phyloP scores from a whole-genome alignment of 164 flowering plant genomes.

The Macadamia tetraphylla region DNA sequence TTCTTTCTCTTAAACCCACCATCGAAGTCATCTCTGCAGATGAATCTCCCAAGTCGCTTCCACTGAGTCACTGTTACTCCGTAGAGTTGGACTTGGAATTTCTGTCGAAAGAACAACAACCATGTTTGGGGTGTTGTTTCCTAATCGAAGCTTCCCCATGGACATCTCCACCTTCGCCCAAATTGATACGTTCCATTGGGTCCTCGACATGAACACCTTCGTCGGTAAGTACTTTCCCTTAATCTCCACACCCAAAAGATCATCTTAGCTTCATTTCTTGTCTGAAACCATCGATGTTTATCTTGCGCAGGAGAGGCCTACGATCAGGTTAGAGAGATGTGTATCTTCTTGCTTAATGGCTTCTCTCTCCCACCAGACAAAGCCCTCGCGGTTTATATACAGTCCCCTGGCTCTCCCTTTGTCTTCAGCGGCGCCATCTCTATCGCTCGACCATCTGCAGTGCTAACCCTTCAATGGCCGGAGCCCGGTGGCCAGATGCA shows the following conservation, averaged over 20 bases:
- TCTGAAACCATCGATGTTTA: background rate
- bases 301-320: slow-evolving; percentile 66
- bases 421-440: slow-evolving; percentile 83
- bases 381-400: slow-evolving; percentile 89
- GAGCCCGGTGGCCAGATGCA: slow-evolving; percentile 59
- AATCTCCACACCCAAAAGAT: background rate
- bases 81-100: no score
- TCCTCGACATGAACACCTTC: slow-evolving; percentile 91
- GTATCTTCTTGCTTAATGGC: slow-evolving; percentile 78
- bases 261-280: background rate
- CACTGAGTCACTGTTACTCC: no score
- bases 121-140: slow-evolving; percentile 93
- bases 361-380: slow-evolving; percentile 84
- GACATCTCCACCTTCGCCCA: slow-evolving; percentile 89
- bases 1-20: no score
- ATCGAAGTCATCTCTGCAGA: no score
- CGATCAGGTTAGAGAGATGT: slow-evolving; percentile 65
- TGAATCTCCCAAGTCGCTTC: no score
- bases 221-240: slow-evolving; percentile 39
- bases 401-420: slow-evolving; percentile 86
- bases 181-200: slow-evolving; percentile 90
- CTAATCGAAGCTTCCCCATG: slow-evolving; percentile 90
- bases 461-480: slow-evolving; percentile 81
- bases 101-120: background rate
- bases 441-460: slow-evolving; percentile 89